A percentile compares a stretch with the other conserved stretches of the same genome.
Evolutionary conservation across 1,284 basidiomycete species (phyloP).

Genomic region (Ceratobasidium sp.): DNA sequence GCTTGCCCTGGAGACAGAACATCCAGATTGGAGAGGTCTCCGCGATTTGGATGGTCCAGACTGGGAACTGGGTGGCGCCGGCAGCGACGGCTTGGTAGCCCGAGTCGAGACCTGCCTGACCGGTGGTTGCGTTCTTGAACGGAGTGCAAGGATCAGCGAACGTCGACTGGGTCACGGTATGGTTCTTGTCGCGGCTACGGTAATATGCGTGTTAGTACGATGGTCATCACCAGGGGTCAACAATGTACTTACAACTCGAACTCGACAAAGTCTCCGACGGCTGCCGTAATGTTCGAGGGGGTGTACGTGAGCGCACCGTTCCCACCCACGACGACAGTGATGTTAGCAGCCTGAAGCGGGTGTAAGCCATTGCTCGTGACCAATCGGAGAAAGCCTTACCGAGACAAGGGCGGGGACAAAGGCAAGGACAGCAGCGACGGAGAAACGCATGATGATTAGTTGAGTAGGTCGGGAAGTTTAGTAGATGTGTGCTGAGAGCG

Average conservation of each 20-base stretch:
- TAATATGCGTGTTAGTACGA: background rate
- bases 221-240: background rate
- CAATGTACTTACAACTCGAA: slow-evolving; percentile 53
- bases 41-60: slow-evolving; percentile 48
- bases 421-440: slow-evolving; percentile 32
- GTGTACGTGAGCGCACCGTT: slow-evolving; percentile 56
- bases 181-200: slow-evolving; percentile 32
- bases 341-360: slow-evolving; percentile 33
- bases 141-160: slow-evolving; percentile 58
- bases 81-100: slow-evolving; percentile 46
- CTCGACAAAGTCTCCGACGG: slow-evolving; percentile 56
- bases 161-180: slow-evolving; percentile 60
- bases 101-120: slow-evolving; percentile 55
- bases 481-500: slow-evolving; percentile 2
- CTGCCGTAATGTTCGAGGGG: slow-evolving; percentile 55
- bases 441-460: slow-evolving; percentile 42
- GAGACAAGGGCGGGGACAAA: slow-evolving; percentile 34
- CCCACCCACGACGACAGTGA: slow-evolving; percentile 41
- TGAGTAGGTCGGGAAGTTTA: background rate
- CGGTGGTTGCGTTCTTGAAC: slow-evolving; percentile 45
- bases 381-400: background rate
- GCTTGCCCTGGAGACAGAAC: slow-evolving; percentile 55
- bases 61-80: slow-evolving; percentile 43
- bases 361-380: background rate
- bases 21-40: slow-evolving; percentile 60